Base-by-base conservation (phyloP, 2,329 filamentous ascomycete genomes). In the Fusarium fujikuroi region DNA sequence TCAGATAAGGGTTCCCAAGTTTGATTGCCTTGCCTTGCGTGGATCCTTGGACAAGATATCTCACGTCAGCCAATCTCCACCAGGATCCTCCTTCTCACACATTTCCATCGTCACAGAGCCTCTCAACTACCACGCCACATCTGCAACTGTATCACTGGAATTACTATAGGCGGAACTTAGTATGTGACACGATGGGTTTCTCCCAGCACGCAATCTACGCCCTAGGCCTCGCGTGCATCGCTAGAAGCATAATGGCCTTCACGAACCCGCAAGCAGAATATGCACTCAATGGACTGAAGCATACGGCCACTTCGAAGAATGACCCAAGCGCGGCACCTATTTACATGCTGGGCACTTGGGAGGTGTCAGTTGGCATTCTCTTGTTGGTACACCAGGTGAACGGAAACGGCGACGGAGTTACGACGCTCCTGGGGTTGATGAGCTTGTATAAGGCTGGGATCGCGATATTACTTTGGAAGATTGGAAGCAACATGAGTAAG, bases 251-350 rank as follows among this genome's bases (percentile, higher is more conserved):
- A 5, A 57, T 69, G 50, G 49, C 66, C 5, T 69, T 69, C 23
- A 69, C 28, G 1, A 23, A 63, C 23, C 66, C 66, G 9, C 64
- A 69, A 10, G 64, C 39, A 3, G 66, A 69, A 28, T 63, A 63
- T 19, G 28, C 34, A 4, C 43, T 69, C 21, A 69, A 69, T 12
- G 66, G 64, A 8, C 23, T 69, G 1, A 37, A 18, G 16, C 64
- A 69, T 7, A n/a, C 25, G 2, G 5, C 30, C 3, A 19, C 21
- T 16, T 30, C 43, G 0, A 46, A 46, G 18, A 16, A 23, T 3
- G 32, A 68, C 39, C n/a, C 23, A 16, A 63, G 39, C 15, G 57
- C 64, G 4, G 64, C 28, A 1, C 57, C 66, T 7, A 63, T 69
- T 9, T 57, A 57, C 9, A 52, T 69, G 64, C 8, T 69, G 21